Conservation (phyloP, 202 grass and related monocot genomes). For the Panicum hallii region DNA sequence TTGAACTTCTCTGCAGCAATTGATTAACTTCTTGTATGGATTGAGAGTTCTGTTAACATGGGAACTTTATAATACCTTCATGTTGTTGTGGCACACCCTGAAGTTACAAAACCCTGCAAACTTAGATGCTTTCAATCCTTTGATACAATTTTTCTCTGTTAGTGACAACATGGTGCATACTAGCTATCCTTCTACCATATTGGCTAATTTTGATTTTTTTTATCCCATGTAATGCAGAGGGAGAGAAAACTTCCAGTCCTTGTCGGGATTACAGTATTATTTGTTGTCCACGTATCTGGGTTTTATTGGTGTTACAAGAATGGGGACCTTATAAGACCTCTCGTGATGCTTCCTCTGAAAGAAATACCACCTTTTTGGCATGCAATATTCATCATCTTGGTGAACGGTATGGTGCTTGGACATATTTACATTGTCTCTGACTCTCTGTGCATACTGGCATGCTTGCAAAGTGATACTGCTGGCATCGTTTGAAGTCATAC, state of each 20-base stretch:
- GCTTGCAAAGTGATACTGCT: not conserved
- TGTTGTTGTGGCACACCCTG: not conserved
- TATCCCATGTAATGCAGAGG: conserved; percentile 57
- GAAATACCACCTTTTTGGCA: conserved; percentile 99
- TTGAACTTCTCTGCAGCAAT: not conserved
- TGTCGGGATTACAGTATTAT: conserved; percentile 87
- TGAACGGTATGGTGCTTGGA: conserved; percentile 74
- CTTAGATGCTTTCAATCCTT: conserved; percentile 7
- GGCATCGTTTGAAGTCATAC: not conserved
- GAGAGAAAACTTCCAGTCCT: conserved; percentile 89
- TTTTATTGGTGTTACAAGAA: conserved; percentile 98
- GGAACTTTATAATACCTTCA: not conserved
- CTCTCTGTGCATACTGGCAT: not conserved
- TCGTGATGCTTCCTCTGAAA: conserved; percentile 86
- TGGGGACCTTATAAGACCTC: conserved; percentile 84
- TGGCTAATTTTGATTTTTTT: conserved; percentile 30
- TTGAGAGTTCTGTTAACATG: not conserved
- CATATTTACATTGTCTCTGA: conserved; percentile 20
- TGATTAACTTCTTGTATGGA: conserved; percentile 3
- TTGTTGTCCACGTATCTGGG: conserved; percentile 83
- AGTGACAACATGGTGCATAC: conserved; percentile 9
- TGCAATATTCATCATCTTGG: conserved; percentile 89
- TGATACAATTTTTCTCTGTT: not conserved
- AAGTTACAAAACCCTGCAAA: not conserved
- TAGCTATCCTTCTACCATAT: conserved; percentile 11